phyloP scores from a whole-genome alignment of 192 early-diverging fungal genomes.

The Spinellus fusiger region DNA sequence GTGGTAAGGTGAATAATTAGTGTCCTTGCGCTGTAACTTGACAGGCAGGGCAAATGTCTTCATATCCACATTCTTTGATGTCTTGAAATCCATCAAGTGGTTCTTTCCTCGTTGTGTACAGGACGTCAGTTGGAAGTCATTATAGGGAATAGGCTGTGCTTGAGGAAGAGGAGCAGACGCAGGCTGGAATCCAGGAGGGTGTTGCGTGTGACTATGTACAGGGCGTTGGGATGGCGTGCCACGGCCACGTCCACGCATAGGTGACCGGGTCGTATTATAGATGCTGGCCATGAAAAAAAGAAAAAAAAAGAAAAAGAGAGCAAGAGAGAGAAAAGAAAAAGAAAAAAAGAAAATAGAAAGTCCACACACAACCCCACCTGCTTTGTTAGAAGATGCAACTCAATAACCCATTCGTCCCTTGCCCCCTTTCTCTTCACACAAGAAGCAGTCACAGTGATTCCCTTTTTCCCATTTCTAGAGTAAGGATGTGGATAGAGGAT shows the following conservation, averaged over 20 bases:
- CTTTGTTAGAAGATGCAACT: too few relatives aligned
- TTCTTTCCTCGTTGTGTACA: conserved; percentile 44
- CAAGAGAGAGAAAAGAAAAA: neutral
- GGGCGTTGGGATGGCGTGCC: neutral
- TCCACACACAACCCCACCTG: neutral
- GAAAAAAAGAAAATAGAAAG: neutral
- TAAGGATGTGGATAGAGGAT: too few relatives aligned
- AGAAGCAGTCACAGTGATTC: too few relatives aligned
- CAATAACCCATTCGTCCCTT: too few relatives aligned
- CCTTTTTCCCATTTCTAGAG: too few relatives aligned
- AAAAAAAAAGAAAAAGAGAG: neutral
- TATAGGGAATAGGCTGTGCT: conserved; percentile 32
- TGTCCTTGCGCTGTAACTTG: conserved; percentile 45
- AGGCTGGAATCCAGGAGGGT: neutral
- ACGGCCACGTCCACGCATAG: neutral
- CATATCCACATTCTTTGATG: conserved; percentile 45
- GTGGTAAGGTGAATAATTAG: conserved; percentile 14
- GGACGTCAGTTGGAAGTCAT: conserved; percentile 62
- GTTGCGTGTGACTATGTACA: neutral
- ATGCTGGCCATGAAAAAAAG: conserved; percentile 5
- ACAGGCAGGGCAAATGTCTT: conserved; percentile 52
- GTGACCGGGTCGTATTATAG: conserved; percentile 3
- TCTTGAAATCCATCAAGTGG: conserved; percentile 65
- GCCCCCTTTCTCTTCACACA: too few relatives aligned
- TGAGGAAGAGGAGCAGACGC: neutral